Percentiles rank a stretch among this genome's conserved stretches.
These are phyloP conservation scores for Delphinella strobiligena DNA, from an alignment of 2,329 filamentous ascomycete species.

Conservation along the genomic window DNA sequence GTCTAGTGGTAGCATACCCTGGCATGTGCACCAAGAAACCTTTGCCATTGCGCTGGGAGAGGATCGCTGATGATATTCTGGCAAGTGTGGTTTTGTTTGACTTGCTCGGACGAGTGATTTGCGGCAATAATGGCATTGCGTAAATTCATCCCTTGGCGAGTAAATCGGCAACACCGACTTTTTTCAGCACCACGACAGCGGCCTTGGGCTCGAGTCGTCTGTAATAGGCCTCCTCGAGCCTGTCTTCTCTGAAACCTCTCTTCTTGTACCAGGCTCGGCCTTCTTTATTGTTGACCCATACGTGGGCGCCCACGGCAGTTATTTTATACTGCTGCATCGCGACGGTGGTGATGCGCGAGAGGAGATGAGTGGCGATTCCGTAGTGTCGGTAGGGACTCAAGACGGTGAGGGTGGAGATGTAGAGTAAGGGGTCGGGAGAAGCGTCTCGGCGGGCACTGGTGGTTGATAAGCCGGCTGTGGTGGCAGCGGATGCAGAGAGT, in stretches of 20 bases:
- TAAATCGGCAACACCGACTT: slow-evolving; percentile 16
- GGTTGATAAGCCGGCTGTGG: slow-evolving; percentile 6
- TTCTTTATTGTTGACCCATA: slow-evolving; percentile 51
- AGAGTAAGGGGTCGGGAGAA: slow-evolving; percentile 29
- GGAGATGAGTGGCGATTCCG: slow-evolving; percentile 45
- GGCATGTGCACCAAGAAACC: too few relatives aligned
- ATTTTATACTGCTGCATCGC: slow-evolving; percentile 38
- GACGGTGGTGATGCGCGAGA: slow-evolving; percentile 25
- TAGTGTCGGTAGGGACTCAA: slow-evolving; percentile 47
- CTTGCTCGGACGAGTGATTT: too few relatives aligned
- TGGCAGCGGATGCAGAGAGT: slow-evolving; percentile 16
- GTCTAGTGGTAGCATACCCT: too few relatives aligned
- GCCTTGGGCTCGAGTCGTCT: slow-evolving; percentile 43
- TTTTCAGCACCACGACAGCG: slow-evolving; percentile 40
- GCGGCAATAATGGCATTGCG: too few relatives aligned
- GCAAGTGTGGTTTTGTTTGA: too few relatives aligned
- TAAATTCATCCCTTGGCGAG: neutral
- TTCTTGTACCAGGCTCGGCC: slow-evolving; percentile 49
- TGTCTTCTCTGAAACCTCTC: slow-evolving; percentile 42
- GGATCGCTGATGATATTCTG: too few relatives aligned
- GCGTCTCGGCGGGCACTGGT: slow-evolving; percentile 5
- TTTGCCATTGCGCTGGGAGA: too few relatives aligned
- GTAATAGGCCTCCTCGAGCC: slow-evolving; percentile 46
- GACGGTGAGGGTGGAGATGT: slow-evolving; percentile 49
- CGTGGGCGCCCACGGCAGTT: slow-evolving; percentile 46